phyloP scores from a whole-genome alignment of 2,329 filamentous ascomycete species.

The Aschersonia sp. region DNA sequence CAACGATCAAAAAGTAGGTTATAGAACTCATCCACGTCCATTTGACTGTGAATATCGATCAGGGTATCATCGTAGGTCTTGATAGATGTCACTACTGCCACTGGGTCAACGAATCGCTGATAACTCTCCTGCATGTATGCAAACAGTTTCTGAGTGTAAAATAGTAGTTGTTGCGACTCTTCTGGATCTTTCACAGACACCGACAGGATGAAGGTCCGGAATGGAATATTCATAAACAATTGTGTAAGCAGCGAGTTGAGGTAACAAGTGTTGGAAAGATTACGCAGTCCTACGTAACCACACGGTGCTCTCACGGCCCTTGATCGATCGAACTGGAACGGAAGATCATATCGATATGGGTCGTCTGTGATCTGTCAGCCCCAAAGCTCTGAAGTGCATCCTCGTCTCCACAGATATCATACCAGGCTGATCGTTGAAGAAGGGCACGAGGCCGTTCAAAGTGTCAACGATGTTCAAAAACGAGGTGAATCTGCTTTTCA shows the following conservation, averaged over 20 bases:
- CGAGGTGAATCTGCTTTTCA: conserved; percentile 33
- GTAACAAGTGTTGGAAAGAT: conserved; percentile 93
- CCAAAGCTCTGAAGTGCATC: too few relatives aligned
- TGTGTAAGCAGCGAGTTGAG: conserved; percentile 90
- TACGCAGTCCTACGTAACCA: conserved; percentile 80
- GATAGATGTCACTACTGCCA: conserved; percentile 58
- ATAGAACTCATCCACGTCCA: conserved; percentile 98
- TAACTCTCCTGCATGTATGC: conserved; percentile 74
- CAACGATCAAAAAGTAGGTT: conserved; percentile 84
- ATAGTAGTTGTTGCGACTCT: conserved; percentile 52
- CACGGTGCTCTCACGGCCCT: conserved; percentile 60
- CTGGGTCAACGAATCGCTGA: conserved; percentile 58
- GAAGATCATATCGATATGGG: conserved; percentile 47
- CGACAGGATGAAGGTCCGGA: conserved; percentile 70
- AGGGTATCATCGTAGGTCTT: conserved; percentile 67
- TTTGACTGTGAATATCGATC: conserved; percentile 81
- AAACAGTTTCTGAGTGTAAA: conserved; percentile 70
- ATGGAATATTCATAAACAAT: conserved; percentile 86
- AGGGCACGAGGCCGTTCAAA: conserved; percentile 19
- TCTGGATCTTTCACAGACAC: conserved; percentile 40
- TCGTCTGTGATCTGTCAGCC: conserved; percentile 14
- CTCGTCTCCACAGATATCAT: conserved; percentile 5
- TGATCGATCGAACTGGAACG: conserved; percentile 46
- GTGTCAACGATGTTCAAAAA: conserved; percentile 34
- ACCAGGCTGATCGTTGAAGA: conserved; percentile 25